phyloP scores from a whole-genome alignment of 2,329 filamentous ascomycete species.

The Orbilia blumenaviensis region DNA sequence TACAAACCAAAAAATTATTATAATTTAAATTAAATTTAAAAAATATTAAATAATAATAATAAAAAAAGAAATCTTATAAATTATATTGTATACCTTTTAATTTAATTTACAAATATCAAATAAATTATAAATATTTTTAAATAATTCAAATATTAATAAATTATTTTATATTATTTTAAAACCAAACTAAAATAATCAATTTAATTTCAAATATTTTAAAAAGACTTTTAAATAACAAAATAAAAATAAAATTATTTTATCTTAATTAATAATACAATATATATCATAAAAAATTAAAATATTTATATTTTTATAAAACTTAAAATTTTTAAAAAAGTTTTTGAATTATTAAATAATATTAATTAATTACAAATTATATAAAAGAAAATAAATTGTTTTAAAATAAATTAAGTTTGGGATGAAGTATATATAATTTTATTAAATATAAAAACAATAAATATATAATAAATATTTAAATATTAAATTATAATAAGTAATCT shows the following conservation, averaged over 20 bases:
- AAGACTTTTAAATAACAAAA: too few relatives aligned
- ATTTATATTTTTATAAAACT: not conserved
- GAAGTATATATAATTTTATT: not conserved
- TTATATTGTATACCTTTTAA: not conserved
- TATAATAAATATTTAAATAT: not conserved
- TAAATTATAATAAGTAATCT: too few relatives aligned
- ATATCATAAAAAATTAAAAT: not conserved
- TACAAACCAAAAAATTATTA: not conserved
- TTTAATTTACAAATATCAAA: not conserved
- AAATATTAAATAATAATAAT: too few relatives aligned
- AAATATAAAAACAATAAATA: slow-evolving; percentile 7
- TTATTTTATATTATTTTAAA: too few relatives aligned
- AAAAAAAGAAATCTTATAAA: too few relatives aligned
- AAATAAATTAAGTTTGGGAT: too few relatives aligned
- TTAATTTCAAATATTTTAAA: not conserved
- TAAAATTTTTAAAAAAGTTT: not conserved
- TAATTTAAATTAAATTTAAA: not conserved
- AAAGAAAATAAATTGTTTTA: too few relatives aligned
- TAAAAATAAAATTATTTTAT: too few relatives aligned
- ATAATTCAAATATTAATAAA: not conserved
- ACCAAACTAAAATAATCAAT: not conserved
- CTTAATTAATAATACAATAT: too few relatives aligned
- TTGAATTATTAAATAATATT: not conserved
- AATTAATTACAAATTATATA: too few relatives aligned
- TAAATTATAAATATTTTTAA: too few relatives aligned